Base-by-base conservation (phyloP, 139 green algal species). In the Microglena sp. region DNA sequence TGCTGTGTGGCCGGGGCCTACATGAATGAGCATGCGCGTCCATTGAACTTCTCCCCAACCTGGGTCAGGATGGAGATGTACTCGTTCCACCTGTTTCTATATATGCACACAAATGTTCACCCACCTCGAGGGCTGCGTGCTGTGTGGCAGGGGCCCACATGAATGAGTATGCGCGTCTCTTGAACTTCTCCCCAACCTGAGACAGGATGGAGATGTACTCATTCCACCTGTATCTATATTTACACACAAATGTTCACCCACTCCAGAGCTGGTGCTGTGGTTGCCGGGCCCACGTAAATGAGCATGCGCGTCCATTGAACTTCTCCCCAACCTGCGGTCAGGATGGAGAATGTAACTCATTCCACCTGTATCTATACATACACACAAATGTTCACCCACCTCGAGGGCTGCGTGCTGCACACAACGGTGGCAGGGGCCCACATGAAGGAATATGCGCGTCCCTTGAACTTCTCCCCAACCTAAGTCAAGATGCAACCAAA, bases 281-380 rank as follows among this genome's bases (percentile, higher is more conserved):
- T 18, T 77, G 90, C 64, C 86, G 79, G 0, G 70, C 77, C 90
- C 90, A 96, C 36, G 96, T 64, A 72, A 85, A 95, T 24, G 62
- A 75, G 76, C 82, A 93, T 33, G 77, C 76, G 24, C 84, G 70
- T 60, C 66, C 78, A 73, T 92, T 92, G 77, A 86, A 93, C 34
- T 82, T 70, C 5, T 80, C 72, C 0, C 84, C 80, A 3, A 89
- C 60, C 22, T 68, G 69, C 45, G n/a, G 82, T 82, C 27, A 96
- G 71, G 8, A 75, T 82, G 29, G 5, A 29, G n/a, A 88, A n/a
- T n/a, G n/a, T n/a, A n/a, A n/a, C n/a, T n/a, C n/a, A n/a, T n/a
- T n/a, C n/a, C n/a, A n/a, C n/a, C n/a, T n/a, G n/a, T n/a, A n/a
- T n/a, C n/a, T n/a, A n/a, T n/a, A n/a, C n/a, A n/a, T n/a, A n/a